Conservation (phyloP, 2,329 filamentous ascomycete species). For the Myrmaecium sp. region DNA sequence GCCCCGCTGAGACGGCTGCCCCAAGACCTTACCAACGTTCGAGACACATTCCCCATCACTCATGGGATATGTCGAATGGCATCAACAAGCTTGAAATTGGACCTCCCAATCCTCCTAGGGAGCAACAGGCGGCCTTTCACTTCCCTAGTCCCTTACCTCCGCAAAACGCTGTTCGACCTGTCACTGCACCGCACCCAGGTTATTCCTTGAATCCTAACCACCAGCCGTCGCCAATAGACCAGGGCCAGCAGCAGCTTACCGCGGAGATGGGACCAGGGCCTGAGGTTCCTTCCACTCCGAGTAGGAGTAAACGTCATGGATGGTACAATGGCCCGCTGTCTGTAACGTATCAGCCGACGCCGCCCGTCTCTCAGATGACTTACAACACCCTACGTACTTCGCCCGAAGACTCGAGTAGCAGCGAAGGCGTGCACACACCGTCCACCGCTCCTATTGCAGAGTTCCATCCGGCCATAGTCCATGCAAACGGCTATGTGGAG, state of each 20-base stretch:
- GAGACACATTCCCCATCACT: constrained; percentile 14
- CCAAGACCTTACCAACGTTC: constrained; percentile 15
- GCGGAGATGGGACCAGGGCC: constrained; percentile 8
- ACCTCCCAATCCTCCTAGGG: constrained; percentile 20
- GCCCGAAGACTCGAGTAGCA: constrained; percentile 38
- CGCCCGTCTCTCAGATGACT: constrained; percentile 6
- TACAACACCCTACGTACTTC: constrained; percentile 30
- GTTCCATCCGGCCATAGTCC: constrained; percentile 34
- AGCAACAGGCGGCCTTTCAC: constrained; percentile 14
- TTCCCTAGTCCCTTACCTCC: constrained; percentile 13
- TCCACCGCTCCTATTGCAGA: constrained; percentile 32
- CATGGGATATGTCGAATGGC: constrained; percentile 49
- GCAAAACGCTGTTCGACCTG: constrained; percentile 10
- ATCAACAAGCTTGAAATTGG: constrained; percentile 51
- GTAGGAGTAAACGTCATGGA: constrained; percentile 48
- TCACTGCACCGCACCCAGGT: constrained; percentile 20
- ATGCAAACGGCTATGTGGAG: constrained; percentile 32
- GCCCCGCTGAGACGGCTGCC: constrained; percentile 12
- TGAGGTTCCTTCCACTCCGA: constrained; percentile 29
- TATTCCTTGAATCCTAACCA: constrained; percentile 13
- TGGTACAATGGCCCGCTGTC: constrained; percentile 50
- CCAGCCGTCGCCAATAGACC: constrained; percentile 2
- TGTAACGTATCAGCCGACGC: constrained; percentile 9
- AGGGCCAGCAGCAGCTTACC: too few species aligned
- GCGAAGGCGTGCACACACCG: constrained; percentile 37